Base-by-base conservation (phyloP, 2,329 filamentous ascomycete species). In the Furcasterigmium sp. region DNA sequence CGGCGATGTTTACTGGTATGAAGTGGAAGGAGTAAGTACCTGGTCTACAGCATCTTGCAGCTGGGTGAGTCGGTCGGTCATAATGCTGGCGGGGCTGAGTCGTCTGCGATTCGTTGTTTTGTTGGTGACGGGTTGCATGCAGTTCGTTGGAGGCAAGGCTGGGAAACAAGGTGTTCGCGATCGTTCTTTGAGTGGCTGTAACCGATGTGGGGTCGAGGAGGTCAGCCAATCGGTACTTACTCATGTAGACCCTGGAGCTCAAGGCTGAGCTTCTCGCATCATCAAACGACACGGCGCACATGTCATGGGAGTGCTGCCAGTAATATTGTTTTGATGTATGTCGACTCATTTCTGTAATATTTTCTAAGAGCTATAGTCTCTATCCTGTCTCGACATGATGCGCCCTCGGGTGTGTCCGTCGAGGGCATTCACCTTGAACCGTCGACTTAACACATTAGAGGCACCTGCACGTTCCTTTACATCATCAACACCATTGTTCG, bases 41-140 rank as follows among this genome's bases (percentile, higher is more conserved):
- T 90, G 82, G 57, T 93, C 87, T 47, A 91, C 79, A 63, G 86
- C 84, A 68, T 93, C 87, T 65, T 94, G 88, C 45, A 93, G 73
- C 62, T 93, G 87, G 2, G 88, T 91, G 45, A 94, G 74, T 49
- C 84, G 75, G 59, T 94, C 88, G 21, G 77, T 76, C 82, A 89
- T 89, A 7, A 50, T 63, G 49, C 25, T 37, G 19, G 21, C 13
- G 18, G 35, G 23, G 32, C 14, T n/a, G n/a, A 17, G 32, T 35
- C 15, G n/a, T 18, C 18, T 15, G 32, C n/a, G 11, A 26, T 5
- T 18, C 18, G 15, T 35, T 35, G 32, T 11, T 26, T 26, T 11
- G 15, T 17, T 5, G n/a, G 7, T 35, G 9, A 6, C 7, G 32
- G 18, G 17, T n/a, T n/a, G n/a, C n/a, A 15, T 35, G 15, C 14